These are phyloP conservation scores for Pistacia vera DNA, from an alignment of 345 rosid species.

Conservation along the genomic window DNA sequence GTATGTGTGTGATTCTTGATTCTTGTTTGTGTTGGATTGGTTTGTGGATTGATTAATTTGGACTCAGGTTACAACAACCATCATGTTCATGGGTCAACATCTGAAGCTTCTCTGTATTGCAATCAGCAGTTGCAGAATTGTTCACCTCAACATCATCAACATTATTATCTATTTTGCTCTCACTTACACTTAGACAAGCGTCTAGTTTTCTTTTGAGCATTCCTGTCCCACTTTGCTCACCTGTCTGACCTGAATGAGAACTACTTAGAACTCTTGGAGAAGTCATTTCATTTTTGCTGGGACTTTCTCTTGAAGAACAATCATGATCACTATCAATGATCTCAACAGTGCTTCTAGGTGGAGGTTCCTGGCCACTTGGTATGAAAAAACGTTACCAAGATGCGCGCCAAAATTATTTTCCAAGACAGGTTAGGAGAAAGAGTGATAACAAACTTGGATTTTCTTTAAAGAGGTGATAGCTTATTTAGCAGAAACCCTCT, in stretches of 20 bases:
- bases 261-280: background rate
- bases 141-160: background rate
- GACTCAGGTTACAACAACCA: too few species aligned
- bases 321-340: conserved; percentile 42
- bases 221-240: conserved; percentile 1
- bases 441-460: background rate
- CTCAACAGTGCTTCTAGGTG: conserved; percentile 21
- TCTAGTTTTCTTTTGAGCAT: conserved; percentile 37
- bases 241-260: conserved; percentile 5
- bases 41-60: too few species aligned
- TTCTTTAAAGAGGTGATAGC: too few species aligned
- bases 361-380: conserved; percentile 18
- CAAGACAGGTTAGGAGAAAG: background rate
- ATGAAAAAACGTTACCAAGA: background rate
- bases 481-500: background rate
- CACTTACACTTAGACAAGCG: background rate
- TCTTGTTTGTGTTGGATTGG: too few species aligned
- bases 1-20: too few species aligned
- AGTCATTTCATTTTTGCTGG: conserved; percentile 1
- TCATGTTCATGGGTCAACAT: conserved; percentile 6
- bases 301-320: conserved; percentile 5
- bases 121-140: background rate
- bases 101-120: conserved; percentile 19
- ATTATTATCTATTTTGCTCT: conserved; percentile 8
- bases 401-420: background rate